phyloP scores from a whole-genome alignment of 2,329 filamentous ascomycete genomes.

The Talaromyces sp. region DNA sequence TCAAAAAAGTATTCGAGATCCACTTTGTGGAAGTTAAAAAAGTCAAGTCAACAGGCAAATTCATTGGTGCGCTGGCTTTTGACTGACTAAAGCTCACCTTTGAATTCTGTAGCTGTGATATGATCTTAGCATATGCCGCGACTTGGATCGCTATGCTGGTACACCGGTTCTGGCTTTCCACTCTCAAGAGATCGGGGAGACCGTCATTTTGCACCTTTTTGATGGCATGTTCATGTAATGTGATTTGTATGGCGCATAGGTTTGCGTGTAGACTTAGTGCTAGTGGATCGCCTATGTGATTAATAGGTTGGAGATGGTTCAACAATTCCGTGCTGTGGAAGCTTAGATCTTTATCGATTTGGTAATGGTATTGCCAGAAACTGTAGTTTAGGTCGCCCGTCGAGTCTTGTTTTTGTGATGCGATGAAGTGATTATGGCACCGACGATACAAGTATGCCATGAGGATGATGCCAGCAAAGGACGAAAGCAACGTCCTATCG shows the following conservation, averaged over 20 bases:
- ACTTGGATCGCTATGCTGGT: not conserved
- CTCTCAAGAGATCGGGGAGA: not conserved
- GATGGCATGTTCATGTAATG: not conserved
- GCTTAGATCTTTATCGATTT: not conserved
- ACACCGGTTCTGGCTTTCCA: not conserved
- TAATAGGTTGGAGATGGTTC: not conserved
- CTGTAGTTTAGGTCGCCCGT: not conserved
- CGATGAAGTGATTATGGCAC: not conserved
- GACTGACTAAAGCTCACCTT: not conserved
- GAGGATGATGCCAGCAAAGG: slow-evolving; percentile 2
- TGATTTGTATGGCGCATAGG: slow-evolving; percentile 1
- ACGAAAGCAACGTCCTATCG: not conserved
- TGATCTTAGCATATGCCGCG: not conserved
- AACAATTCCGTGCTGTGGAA: not conserved
- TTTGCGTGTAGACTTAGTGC: not conserved
- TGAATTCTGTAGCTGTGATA: not conserved
- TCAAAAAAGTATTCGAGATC: slow-evolving; percentile 1
- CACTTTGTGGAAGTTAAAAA: not conserved
- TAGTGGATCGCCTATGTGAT: not conserved
- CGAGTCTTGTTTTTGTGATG: slow-evolving; percentile 1
- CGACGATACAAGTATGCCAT: not conserved
- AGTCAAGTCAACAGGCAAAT: not conserved
- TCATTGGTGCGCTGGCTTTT: not conserved
- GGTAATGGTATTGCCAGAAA: slow-evolving; percentile 8
- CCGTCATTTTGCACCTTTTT: not conserved